These are phyloP conservation scores for Solanum ossicruentum DNA, from an alignment of 257 asterid genomes.

Conservation along the genomic window DNA sequence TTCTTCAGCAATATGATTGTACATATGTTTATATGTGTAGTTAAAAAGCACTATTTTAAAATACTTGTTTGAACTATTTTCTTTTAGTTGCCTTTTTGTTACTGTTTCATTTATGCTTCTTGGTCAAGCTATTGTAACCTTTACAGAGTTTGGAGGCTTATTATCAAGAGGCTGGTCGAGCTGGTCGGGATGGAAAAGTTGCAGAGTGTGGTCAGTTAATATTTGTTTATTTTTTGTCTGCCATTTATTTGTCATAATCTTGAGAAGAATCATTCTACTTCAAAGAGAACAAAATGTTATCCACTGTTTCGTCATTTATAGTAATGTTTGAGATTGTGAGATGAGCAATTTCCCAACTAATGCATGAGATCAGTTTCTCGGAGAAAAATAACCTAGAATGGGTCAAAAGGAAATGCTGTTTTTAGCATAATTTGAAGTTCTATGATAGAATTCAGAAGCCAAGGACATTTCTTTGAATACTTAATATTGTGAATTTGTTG, in stretches of 20 bases:
- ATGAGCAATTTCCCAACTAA: background rate
- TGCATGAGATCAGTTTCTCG: background rate
- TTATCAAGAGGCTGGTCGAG: conserved; percentile 92
- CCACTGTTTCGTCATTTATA: background rate
- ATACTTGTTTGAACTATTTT: background rate
- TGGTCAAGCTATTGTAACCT: background rate
- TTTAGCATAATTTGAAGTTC: background rate
- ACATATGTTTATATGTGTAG: background rate
- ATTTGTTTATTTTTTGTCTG: background rate
- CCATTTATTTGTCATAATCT: background rate
- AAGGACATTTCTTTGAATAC: background rate
- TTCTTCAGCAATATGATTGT: background rate
- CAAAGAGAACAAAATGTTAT: background rate
- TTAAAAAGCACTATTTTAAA: background rate
- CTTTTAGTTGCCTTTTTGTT: background rate
- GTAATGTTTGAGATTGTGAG: background rate
- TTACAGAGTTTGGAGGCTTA: conserved; percentile 72
- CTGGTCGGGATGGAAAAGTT: conserved; percentile 71
- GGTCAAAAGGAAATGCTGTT: background rate
- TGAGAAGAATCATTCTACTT: conserved; percentile 2
- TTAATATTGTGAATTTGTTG: background rate
- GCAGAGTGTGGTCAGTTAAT: conserved; percentile 57
- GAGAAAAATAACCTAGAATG: background rate
- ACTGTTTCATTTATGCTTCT: background rate
- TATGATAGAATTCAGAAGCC: background rate